Base-by-base conservation (phyloP, 2,329 filamentous ascomycete species). In the Ascocoryne sarcoides region DNA sequence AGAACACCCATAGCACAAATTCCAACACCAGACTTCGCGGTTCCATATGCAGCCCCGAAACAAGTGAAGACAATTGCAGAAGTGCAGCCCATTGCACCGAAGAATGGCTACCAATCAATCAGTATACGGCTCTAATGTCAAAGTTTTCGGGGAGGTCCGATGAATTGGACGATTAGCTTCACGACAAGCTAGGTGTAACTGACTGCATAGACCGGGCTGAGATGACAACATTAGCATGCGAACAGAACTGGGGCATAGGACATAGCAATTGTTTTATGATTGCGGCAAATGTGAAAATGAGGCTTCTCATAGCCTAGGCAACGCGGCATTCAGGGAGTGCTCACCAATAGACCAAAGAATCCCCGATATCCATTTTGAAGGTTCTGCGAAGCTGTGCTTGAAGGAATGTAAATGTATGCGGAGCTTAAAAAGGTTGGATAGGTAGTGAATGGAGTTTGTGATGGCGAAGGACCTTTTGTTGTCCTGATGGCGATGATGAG, bases 1-100 rank as follows among this genome's bases (percentile, higher is more conserved):
- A 98, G 79, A 60, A 96, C 90, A 84, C 89, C 90, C 84, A 96
- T 95, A 57, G 89, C 86, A 55, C 87, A 87, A 63, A 98, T 95
- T 77, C 92, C 92, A 58, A 96, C 92, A 73, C 92, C 92, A 62
- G 92, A 93, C 79, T 98, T 98, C 64, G 92, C 92, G 57, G 92
- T 98, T 69, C 92, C 92, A 71, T 96, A 98, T 56, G 92, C 88
- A 62, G 92, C 92, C 65, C 92, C 88, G 58, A 95, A 82, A 69
- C 87, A 94, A 65, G 88, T 94, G 76, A 95, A 95, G 62, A 95
- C 85, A 62, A 95, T 95, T 67, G 88, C 87, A 54, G 79, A 84
- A 60, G 82, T 92, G 78, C 89, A 95, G 66, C 89, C 89, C 84
- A 95, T 92, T 65, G 87, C 88, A 71, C 89, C 88, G 62, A 95